These are phyloP conservation scores for Zea mays DNA, from an alignment of 176 grass and related monocot genomes.

Conservation along the genomic window Zm-B73-REFERENCE-NAM-5.0 NC_050097.1:225781001-225781500, in stretches of 20 bases:
- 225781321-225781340: conserved; percentile 6
- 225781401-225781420: conserved; percentile 29
- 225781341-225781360: not conserved
- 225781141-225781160: conserved; percentile 32
- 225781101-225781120: conserved; percentile 30
- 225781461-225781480: not conserved
- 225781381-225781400: conserved; percentile 1
- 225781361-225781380: not conserved
- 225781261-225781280: not conserved
- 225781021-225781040: conserved; percentile 8
- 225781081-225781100: conserved; percentile 41
- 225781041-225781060: conserved; percentile 20
- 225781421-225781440: conserved; percentile 15
- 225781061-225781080: conserved; percentile 33
- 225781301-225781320: not conserved
- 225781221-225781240: conserved; percentile 21
- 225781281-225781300: not conserved
- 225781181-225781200: conserved; percentile 18
- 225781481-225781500: not conserved
- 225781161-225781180: not conserved
- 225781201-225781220: not conserved
- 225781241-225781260: not conserved
- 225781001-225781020: conserved; percentile 27
- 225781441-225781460: conserved; percentile 4
- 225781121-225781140: conserved; percentile 37